These are phyloP conservation scores for Purpureocillium lavendulum DNA, from an alignment of 2,329 filamentous ascomycete genomes.

Conservation along the genomic window DNA sequence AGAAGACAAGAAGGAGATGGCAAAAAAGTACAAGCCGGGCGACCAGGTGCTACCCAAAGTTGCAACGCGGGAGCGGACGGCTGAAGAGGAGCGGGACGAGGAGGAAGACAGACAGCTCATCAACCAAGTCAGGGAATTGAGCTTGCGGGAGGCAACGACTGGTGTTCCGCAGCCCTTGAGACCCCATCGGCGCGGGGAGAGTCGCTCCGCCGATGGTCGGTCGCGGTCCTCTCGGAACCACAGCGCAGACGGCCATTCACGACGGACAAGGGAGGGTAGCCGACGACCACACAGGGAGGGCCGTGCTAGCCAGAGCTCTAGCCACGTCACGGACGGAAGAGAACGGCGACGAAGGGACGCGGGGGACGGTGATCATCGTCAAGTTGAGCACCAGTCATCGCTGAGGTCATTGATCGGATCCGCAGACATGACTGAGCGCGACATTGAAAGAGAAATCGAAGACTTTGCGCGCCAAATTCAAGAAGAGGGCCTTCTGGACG, in stretches of 20 bases:
- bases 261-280: constrained; percentile 12
- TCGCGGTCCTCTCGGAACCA: constrained; percentile 21
- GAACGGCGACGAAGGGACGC: constrained; percentile 23
- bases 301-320: constrained; percentile 17
- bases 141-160: constrained; percentile 59
- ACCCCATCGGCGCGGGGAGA: constrained; percentile 21
- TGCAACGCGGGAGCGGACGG: constrained; percentile 38
- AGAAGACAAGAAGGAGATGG: constrained; percentile 70
- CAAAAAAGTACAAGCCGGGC: constrained; percentile 68
- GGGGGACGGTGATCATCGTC: constrained; percentile 43
- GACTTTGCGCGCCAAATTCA: constrained; percentile 85
- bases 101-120: constrained; percentile 63
- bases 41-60: constrained; percentile 69
- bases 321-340: constrained; percentile 27
- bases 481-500: constrained; percentile 79
- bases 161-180: constrained; percentile 24
- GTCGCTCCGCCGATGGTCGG: constrained; percentile 23
- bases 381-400: constrained; percentile 83
- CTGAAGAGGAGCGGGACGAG: constrained; percentile 45
- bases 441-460: constrained; percentile 82
- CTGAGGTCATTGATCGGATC: constrained; percentile 76
- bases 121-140: constrained; percentile 64
- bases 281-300: constrained; percentile 16
- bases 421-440: constrained; percentile 65
- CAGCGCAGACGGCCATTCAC: constrained; percentile 20